Evolutionary conservation across 768 basidiomycete species (phyloP).

Genomic region (Royoungia palumana): DNA sequence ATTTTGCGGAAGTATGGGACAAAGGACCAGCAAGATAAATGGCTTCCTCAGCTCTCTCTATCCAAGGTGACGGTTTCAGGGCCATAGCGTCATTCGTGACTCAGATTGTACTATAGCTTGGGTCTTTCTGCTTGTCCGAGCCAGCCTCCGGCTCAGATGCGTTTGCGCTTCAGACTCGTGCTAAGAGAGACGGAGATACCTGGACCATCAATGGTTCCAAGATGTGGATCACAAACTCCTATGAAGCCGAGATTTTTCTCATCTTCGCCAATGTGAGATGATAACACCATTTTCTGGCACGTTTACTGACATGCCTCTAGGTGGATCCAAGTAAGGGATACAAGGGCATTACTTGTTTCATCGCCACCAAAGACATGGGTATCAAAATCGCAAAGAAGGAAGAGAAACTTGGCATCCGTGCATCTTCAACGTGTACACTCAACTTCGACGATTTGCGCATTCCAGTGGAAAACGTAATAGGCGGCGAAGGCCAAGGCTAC

Average conservation of each 20-base stretch:
- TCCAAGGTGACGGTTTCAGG: conserved; percentile 51
- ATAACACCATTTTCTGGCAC: not conserved
- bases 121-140: conserved; percentile 95
- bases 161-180: conserved; percentile 92
- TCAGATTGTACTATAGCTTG: conserved; percentile 54
- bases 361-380: conserved; percentile 95
- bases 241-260: conserved; percentile 86
- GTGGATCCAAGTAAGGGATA: conserved; percentile 90
- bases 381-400: conserved; percentile 98
- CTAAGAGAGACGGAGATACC: conserved; percentile 79
- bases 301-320: conserved; percentile 33
- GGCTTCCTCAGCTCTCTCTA: conserved; percentile 78
- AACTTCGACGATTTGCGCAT: conserved; percentile 92
- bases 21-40: conserved; percentile 81
- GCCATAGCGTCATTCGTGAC: not conserved
- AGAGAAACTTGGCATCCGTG: conserved; percentile 94
- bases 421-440: conserved; percentile 91
- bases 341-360: conserved; percentile 98
- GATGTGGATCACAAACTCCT: conserved; percentile 99
- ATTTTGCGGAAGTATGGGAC: conserved; percentile 85
- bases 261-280: conserved; percentile 89
- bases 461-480: conserved; percentile 85
- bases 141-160: conserved; percentile 93
- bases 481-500: conserved; percentile 89
- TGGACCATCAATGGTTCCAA: conserved; percentile 96